Conservation (phyloP, 192 early-diverging fungal genomes). For the Paraglomus occultum region DNA sequence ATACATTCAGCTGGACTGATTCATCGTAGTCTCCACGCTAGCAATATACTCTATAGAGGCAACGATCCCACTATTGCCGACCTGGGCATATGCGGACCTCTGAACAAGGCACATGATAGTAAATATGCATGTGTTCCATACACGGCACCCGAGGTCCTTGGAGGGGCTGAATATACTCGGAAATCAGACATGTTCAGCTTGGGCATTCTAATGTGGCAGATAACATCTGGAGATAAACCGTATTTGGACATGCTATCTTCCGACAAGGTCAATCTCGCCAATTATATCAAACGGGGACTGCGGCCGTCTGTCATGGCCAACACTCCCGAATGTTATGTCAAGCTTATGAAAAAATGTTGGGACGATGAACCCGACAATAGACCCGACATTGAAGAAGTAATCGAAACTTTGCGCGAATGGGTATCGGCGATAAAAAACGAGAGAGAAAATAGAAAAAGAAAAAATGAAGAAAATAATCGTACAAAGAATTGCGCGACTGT, state of each 20-base stretch:
- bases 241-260: conserved; percentile 26
- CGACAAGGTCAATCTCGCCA: conserved; percentile 28
- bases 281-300: conserved; percentile 32
- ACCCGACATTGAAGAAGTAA: neutral
- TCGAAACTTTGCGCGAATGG: neutral
- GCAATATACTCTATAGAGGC: conserved; percentile 11
- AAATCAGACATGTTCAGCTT: conserved; percentile 43
- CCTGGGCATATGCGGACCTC: neutral
- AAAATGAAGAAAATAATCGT: no score
- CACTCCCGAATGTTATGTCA: conserved; percentile 31
- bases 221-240: conserved; percentile 38
- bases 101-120: neutral
- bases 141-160: conserved; percentile 11
- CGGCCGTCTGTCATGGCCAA: conserved; percentile 35
- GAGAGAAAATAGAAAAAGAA: no score
- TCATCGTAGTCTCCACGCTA: conserved; percentile 15
- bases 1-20: neutral
- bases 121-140: conserved; percentile 18
- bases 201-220: conserved; percentile 45
- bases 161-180: conserved; percentile 29
- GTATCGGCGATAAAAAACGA: no score
- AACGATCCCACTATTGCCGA: conserved; percentile 17
- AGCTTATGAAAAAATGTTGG: conserved; percentile 24
- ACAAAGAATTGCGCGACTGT: no score
- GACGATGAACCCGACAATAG: conserved; percentile 1